Base-by-base conservation (phyloP, 495 filamentous ascomycete species). In the Penicillium canescens region DNA sequence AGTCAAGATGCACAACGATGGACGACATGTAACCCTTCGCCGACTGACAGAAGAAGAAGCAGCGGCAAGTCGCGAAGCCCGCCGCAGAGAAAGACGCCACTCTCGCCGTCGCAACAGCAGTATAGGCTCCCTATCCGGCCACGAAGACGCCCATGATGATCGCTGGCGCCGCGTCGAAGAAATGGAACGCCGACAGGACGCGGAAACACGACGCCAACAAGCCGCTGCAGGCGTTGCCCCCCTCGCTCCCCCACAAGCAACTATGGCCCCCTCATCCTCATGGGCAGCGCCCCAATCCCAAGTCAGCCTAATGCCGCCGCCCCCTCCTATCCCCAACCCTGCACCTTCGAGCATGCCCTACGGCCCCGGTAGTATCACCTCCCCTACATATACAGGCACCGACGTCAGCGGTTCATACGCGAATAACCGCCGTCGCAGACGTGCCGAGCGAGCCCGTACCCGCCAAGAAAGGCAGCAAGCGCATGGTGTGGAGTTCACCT, bases 11-110 rank as follows among this genome's bases (percentile, higher is more conserved):
- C 85, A 91, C 69, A 81, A 85, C 46, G 88, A 96, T 59, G 86
- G 88, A 48, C 82, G 86, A 31, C 87, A 91, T 59, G 86, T 96
- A 42, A 96, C 91, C 10, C 77, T 96, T 16, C 82, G 90, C 20
- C 79, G 88, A 24, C 71, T 96, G 11, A 90, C 86, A 7, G 90
- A 93, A 56, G 83, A 91, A 66, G 91, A 96, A 78, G 86, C 87
- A 3, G 85, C 83, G 10, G 81, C 81, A 11, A 79, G 77, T 40
- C 79, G 85, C 37, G 80, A 82, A 54, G 75, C 78, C 11, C 73
- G 81, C 38, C 74, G 82, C 8, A 60, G 73, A 44, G 76, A 76
- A 48, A 70, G 71, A 49, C 57, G 72, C 33, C 71, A 54, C 37
- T 77, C 75, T 2, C 70, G 73, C 9, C 72, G 70, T 39, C 69